Evolutionary conservation across 2,329 filamentous ascomycete genomes (phyloP), one percentile per base, ranked within the genome.

Genomic region (Aspergillus novofumigatus): DNA sequence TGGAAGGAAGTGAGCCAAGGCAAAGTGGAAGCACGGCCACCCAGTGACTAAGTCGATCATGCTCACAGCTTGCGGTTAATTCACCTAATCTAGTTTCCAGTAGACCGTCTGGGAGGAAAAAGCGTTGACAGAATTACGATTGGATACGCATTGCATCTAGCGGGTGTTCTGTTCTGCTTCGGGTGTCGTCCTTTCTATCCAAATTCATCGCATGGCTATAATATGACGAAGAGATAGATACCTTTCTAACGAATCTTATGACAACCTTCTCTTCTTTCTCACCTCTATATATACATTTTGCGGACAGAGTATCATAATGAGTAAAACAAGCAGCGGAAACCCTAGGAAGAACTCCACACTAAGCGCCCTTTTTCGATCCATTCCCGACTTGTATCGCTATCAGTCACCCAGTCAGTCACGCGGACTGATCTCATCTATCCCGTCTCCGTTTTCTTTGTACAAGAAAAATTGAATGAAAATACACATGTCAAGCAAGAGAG

Each of bases 401-500:
- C 49, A 47, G 21, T 47, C 11, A 2, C 20, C 21, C 21, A 17
- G 17, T 52, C n/a, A 3, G 25, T 41, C 28, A n/a, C 3, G 6
- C 21, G 25, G 4, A 53, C 21, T 48, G 20, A 38, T 55, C 3
- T 64, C 63, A 17, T 66, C 63, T 2, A 62, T 54, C 1, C 60
- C 59, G 14, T 67, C 64, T 3, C 57, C 61, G 52, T 68, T 71
- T 55, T 76, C 75, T 48, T 80, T 82, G 73, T 97, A 97, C 69
- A 96, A 73, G 71, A 95, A 97, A 71, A 96, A 97, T 75, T 97
- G 93, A 10, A 85, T 84, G 74, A 97, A 97, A 3, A 97, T 94
- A 28, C 83, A 85, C 71, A 92, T 80, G 74, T 97, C 94, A 62
- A 97, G 77, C 55, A 94, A 75, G 55, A 97, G 77, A 2, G 93